Evolutionary conservation across 23 red algal species (phyloP).

Genomic region (Cyanidioschyzon merolae): DNA sequence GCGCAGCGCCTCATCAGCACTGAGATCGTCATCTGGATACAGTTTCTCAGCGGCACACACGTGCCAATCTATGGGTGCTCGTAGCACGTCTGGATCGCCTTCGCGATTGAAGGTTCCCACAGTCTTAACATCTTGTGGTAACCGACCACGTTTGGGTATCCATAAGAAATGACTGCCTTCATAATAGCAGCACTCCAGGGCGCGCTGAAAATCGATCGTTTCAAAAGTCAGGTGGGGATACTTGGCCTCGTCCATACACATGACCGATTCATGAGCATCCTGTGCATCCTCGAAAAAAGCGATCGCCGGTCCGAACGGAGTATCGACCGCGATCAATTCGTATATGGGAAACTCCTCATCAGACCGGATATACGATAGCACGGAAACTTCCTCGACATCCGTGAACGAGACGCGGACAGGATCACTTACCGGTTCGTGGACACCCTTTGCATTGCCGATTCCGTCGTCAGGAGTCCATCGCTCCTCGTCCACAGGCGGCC

Average conservation of each 20-base stretch:
- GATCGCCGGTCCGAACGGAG: neutral
- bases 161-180: neutral
- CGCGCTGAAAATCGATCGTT: neutral
- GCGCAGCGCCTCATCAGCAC: neutral
- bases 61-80: neutral
- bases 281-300: neutral
- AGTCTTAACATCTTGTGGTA: neutral
- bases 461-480: neutral
- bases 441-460: neutral
- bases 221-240: constrained; percentile 5
- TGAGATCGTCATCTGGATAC: neutral
- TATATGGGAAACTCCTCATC: neutral
- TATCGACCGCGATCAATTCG: neutral
- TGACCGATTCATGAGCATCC: neutral
- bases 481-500: neutral
- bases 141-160: neutral
- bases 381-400: neutral
- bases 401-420: neutral
- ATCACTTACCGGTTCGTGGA: neutral
- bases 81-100: neutral
- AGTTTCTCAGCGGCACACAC: constrained; percentile 3
- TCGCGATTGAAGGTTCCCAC: neutral
- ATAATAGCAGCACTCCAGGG: neutral
- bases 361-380: neutral
- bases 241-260: neutral